These are phyloP conservation scores for Uromyces viciae-fabae DNA, from an alignment of 1,284 basidiomycete species.

Conservation along the genomic window DNA sequence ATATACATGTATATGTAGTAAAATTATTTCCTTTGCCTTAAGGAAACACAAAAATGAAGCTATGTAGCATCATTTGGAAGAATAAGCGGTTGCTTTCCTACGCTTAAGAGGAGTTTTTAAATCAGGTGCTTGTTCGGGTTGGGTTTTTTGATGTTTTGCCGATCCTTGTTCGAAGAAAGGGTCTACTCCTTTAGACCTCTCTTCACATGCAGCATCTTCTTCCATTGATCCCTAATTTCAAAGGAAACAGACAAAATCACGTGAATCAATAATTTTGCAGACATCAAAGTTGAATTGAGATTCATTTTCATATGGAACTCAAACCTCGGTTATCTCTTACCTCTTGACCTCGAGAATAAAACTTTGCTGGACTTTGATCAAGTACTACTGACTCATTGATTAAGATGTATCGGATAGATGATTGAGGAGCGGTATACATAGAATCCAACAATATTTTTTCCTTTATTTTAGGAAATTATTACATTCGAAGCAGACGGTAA, in stretches of 20 bases:
- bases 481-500: neutral
- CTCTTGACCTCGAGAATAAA: conserved; percentile 38
- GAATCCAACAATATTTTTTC: conserved; percentile 31
- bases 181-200: neutral
- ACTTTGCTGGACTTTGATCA: conserved; percentile 1
- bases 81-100: conserved; percentile 15
- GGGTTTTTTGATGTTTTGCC: neutral
- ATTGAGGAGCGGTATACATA: conserved; percentile 35
- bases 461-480: neutral
- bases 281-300: neutral
- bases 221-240: conserved; percentile 23
- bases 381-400: conserved; percentile 3
- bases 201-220: conserved; percentile 19
- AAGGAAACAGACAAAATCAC: neutral
- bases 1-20: too few relatives aligned
- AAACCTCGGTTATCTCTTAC: neutral
- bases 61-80: too few relatives aligned
- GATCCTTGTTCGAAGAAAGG: neutral
- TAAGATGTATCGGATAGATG: conserved; percentile 34
- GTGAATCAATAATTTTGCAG: neutral
- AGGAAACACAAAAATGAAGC: too few relatives aligned
- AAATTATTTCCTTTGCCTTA: too few relatives aligned
- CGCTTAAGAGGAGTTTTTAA: neutral
- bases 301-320: neutral
- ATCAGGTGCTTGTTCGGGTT: too few relatives aligned